A percentile compares a stretch with the other conserved stretches of the same genome.
Conservation (phyloP, 2,329 filamentous ascomycete genomes). For the Acephala macrosclerotiorum region DNA sequence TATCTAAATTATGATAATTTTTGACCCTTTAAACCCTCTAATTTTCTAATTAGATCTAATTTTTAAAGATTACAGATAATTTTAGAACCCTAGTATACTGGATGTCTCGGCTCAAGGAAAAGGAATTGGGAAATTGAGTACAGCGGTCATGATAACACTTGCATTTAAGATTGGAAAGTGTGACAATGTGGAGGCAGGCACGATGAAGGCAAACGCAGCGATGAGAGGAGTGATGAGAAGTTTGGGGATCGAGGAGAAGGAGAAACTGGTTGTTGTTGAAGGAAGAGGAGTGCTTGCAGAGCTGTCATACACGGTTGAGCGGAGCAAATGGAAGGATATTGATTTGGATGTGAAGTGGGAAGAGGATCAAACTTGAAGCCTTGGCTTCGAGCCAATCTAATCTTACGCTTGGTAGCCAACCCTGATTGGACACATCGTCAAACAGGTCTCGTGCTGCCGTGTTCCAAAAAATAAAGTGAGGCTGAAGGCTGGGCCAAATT, state of each 20-base stretch:
- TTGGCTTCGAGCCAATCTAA: background rate
- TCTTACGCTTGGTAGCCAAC: background rate
- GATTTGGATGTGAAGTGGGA: slow-evolving; percentile 44
- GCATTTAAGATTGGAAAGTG: background rate
- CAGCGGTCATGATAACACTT: slow-evolving; percentile 16
- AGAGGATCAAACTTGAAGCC: background rate
- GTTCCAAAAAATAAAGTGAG: too few relatives aligned
- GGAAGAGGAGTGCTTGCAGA: slow-evolving; percentile 31
- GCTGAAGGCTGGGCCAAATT: too few relatives aligned
- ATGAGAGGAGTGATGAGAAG: slow-evolving; percentile 29
- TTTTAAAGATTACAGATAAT: too few relatives aligned
- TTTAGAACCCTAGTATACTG: too few relatives aligned
- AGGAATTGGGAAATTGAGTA: slow-evolving; percentile 5
- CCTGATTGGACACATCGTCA: too few relatives aligned
- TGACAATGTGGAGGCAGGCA: slow-evolving; percentile 15
- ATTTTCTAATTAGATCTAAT: too few relatives aligned
- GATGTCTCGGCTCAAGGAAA: background rate
- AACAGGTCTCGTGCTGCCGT: too few relatives aligned
- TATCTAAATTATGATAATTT: too few relatives aligned
- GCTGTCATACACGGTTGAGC: slow-evolving; percentile 15
- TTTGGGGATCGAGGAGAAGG: slow-evolving; percentile 23
- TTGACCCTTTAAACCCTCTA: too few relatives aligned
- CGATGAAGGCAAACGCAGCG: slow-evolving; percentile 33
- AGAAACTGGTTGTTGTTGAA: slow-evolving; percentile 29
- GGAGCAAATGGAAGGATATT: slow-evolving; percentile 2